A percentile compares a stretch with the other conserved stretches of the same genome.
These are phyloP conservation scores for Yarrowia divulgata DNA, from an alignment of 805 yeast species.

Conservation along the genomic window DNA sequence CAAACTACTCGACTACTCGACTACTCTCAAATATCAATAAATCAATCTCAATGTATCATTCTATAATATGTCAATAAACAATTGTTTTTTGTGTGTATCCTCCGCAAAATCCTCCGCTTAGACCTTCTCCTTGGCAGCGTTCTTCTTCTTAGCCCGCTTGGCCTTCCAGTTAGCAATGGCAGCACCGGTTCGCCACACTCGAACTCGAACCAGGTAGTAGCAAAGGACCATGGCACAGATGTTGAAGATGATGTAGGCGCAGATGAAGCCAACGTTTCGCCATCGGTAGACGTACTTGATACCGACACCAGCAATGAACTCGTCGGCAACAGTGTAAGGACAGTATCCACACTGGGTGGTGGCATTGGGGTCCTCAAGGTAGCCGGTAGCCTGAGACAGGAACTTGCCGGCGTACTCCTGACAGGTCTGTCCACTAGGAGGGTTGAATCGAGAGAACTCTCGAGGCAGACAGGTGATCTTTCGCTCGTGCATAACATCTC, in stretches of 20 bases:
- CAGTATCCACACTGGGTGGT: constrained; percentile 56
- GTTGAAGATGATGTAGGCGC: constrained; percentile 66
- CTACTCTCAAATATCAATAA: not conserved
- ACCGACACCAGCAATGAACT: constrained; percentile 55
- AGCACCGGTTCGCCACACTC: constrained; percentile 40
- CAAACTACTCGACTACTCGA: not conserved
- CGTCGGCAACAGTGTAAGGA: constrained; percentile 53
- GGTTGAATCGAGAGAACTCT: constrained; percentile 61
- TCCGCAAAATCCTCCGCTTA: constrained; percentile 21
- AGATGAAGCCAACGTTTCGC: constrained; percentile 71
- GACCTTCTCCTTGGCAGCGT: constrained; percentile 4
- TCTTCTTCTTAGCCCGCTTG: constrained; percentile 35
- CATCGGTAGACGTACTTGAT: constrained; percentile 60
- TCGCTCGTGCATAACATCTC: constrained; percentile 58
- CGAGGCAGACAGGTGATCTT: constrained; percentile 57
- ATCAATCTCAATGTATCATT: constrained; percentile 28
- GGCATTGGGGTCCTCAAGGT: constrained; percentile 61
- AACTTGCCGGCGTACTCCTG: constrained; percentile 59
- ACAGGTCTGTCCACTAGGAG: constrained; percentile 72
- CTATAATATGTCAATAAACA: constrained; percentile 30
- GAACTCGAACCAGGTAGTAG: constrained; percentile 49
- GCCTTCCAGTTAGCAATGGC: constrained; percentile 37
- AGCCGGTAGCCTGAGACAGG: constrained; percentile 60
- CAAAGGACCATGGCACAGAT: constrained; percentile 48
- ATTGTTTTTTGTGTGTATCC: constrained; percentile 10